phyloP scores from a whole-genome alignment of 73 alveolate genomes.

The Stentor roeselii region DNA sequence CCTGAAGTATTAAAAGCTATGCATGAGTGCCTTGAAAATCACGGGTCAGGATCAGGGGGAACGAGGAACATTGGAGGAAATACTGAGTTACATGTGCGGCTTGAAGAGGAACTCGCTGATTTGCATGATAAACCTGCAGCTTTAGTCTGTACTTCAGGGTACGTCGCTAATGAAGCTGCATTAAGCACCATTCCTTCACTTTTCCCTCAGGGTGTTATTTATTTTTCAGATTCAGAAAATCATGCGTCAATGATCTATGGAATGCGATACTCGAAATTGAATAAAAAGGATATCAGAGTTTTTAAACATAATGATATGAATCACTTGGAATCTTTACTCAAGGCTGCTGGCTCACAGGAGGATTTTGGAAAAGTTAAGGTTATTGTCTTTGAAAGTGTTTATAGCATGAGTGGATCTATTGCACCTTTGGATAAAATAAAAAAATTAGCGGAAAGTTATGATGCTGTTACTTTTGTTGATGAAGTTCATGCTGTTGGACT shows the following conservation, averaged over 20 bases:
- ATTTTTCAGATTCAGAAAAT: conserved; percentile 64
- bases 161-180: conserved; percentile 80
- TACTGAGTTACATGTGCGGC: conserved; percentile 52
- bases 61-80: conserved; percentile 84
- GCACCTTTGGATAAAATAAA: conserved; percentile 55
- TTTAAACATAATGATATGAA: conserved; percentile 67
- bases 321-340: conserved; percentile 53
- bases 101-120: conserved; percentile 70
- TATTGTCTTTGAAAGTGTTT: conserved; percentile 72
- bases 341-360: conserved; percentile 31
- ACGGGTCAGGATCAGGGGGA: conserved; percentile 86
- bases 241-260: conserved; percentile 81
- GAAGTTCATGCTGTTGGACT: conserved; percentile 87
- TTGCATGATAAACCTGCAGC: conserved; percentile 63
- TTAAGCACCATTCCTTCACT: conserved; percentile 58
- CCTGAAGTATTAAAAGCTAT: conserved; percentile 61
- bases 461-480: conserved; percentile 68
- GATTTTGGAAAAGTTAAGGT: conserved; percentile 41
- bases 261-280: conserved; percentile 50
- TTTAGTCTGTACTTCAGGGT: conserved; percentile 54
- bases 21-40: conserved; percentile 40
- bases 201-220: conserved; percentile 50
- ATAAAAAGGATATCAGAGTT: conserved; percentile 52
- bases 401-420: conserved; percentile 72
- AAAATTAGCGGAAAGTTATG: conserved; percentile 62